phyloP scores from a whole-genome alignment of 1,139 yeast genomes.

The Debaryomyces subglobosus region DNA sequence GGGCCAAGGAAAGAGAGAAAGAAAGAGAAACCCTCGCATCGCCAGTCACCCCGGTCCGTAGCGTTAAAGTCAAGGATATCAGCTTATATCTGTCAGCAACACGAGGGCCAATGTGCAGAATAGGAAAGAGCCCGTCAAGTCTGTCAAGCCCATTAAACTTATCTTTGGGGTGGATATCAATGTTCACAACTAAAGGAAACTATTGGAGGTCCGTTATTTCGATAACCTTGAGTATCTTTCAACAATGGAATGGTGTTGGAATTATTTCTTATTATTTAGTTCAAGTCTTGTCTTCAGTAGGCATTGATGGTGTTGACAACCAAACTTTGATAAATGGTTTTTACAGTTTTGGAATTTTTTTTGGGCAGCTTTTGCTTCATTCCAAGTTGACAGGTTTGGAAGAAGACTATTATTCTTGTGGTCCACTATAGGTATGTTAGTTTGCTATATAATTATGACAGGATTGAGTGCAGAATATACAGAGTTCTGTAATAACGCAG shows the following conservation, averaged over 20 bases:
- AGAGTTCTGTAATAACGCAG: conserved; percentile 21
- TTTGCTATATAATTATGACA: conserved; percentile 43
- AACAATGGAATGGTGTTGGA: conserved; percentile 57
- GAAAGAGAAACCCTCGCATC: too few species aligned
- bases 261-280: conserved; percentile 54
- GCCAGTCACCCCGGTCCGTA: too few species aligned
- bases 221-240: conserved; percentile 40
- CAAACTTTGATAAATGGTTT: conserved; percentile 52
- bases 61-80: too few species aligned
- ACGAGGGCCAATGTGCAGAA: too few species aligned
- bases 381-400: conserved; percentile 32
- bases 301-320: conserved; percentile 43
- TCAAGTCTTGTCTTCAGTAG: conserved; percentile 50
- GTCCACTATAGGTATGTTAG: conserved; percentile 38
- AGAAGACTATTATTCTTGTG: conserved; percentile 50
- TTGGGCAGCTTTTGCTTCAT: conserved; percentile 34
- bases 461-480: conserved; percentile 29
- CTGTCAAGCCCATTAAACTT: too few species aligned
- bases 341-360: conserved; percentile 45
- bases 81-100: too few species aligned
- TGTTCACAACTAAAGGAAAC: too few species aligned
- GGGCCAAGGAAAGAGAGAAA: too few species aligned
- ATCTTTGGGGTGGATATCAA: too few species aligned
- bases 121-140: too few species aligned
- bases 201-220: conserved; percentile 15